phyloP scores from a whole-genome alignment of 352 stramenopile species.

The Phytophthora megakarya region DNA sequence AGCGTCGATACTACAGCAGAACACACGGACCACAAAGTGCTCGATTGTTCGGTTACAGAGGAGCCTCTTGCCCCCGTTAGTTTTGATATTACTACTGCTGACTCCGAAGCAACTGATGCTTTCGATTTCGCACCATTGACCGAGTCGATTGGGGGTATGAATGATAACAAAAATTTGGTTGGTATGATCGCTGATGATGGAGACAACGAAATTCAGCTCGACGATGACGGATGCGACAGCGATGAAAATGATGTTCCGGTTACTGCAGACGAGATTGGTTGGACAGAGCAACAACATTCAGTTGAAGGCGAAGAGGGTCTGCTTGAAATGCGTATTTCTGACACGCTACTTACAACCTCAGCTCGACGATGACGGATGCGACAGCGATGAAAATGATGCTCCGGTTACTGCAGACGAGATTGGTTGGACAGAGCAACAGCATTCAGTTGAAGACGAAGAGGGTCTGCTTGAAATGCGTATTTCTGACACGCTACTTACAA shows the following conservation, averaged over 20 bases:
- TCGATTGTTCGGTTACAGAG: neutral
- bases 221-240: slow-evolving; percentile 9
- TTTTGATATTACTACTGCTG: neutral
- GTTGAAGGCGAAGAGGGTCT: neutral
- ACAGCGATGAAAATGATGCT: slow-evolving; percentile 5
- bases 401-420: neutral
- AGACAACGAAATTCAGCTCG: slow-evolving; percentile 13
- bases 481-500: neutral
- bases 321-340: neutral
- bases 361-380: slow-evolving; percentile 9
- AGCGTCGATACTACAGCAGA: neutral
- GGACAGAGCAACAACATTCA: slow-evolving; percentile 1
- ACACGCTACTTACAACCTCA: too few relatives aligned
- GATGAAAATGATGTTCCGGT: neutral
- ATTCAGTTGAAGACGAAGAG: neutral
- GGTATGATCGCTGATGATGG: neutral
- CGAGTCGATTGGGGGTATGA: neutral
- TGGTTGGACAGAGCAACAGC: slow-evolving; percentile 7
- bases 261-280: slow-evolving; percentile 4
- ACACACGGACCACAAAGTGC: neutral
- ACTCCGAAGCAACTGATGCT: neutral
- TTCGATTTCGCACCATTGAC: neutral
- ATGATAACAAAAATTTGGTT: neutral
- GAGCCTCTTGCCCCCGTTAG: neutral
- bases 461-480: slow-evolving; percentile 2